Percentiles rank a stretch among this genome's conserved stretches.
These are phyloP conservation scores for Kazachstania africana DNA, from an alignment of 805 yeast species.

Conservation along the genomic window DNA sequence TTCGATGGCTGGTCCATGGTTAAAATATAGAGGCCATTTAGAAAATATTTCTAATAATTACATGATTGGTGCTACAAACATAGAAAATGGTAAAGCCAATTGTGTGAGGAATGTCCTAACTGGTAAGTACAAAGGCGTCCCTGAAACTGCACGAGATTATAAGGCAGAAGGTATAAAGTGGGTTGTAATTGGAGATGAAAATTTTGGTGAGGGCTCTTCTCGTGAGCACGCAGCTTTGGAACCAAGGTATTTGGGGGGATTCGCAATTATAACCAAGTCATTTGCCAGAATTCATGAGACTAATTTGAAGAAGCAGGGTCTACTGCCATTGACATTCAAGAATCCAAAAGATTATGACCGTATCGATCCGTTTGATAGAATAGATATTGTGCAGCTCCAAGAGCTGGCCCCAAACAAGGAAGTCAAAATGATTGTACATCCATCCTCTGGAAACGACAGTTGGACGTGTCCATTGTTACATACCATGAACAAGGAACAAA, in stretches of 20 bases:
- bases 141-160: constrained; percentile 92
- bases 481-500: constrained; percentile 93
- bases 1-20: constrained; percentile 99
- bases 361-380: constrained; percentile 81
- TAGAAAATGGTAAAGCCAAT: constrained; percentile 93
- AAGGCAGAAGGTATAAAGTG: constrained; percentile 85
- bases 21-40: constrained; percentile 99
- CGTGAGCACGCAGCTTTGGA: constrained; percentile 99
- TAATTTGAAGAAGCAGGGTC: constrained; percentile 98
- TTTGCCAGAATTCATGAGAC: constrained; percentile 99
- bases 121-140: constrained; percentile 88
- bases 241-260: constrained; percentile 98
- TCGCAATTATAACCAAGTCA: constrained; percentile 93
- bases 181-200: constrained; percentile 98
- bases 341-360: constrained; percentile 85
- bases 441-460: constrained; percentile 59
- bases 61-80: constrained; percentile 98
- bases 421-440: constrained; percentile 63
- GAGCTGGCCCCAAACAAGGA: constrained; percentile 88
- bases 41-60: constrained; percentile 97
- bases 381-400: constrained; percentile 76
- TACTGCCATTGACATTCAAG: constrained; percentile 89
- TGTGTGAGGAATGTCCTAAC: constrained; percentile 79
- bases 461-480: constrained; percentile 91
- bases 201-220: constrained; percentile 99